Conservation (phyloP, 176 grass and related monocot genomes). For the Hsuehochloa calcarea region DNA sequence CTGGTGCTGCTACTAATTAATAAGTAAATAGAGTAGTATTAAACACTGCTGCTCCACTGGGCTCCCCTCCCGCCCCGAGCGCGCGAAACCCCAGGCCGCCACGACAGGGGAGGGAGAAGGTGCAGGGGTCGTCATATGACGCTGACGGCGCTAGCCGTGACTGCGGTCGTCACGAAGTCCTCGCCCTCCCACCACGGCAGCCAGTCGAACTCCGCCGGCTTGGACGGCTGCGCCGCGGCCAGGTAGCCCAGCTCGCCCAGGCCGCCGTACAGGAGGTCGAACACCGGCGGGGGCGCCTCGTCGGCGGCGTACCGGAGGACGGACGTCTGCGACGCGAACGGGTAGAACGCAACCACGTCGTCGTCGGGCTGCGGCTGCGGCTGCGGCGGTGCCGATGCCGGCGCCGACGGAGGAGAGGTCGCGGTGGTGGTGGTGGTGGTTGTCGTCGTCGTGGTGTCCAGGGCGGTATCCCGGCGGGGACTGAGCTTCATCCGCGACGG, state of each 20-base stretch:
- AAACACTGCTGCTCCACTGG: not conserved
- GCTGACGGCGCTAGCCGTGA: slow-evolving; percentile 39
- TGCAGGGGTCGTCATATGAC: slow-evolving; percentile 31
- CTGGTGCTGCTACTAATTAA: not conserved
- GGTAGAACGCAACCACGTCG: not conserved
- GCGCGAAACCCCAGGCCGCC: slow-evolving; percentile 12
- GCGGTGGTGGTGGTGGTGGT: not conserved
- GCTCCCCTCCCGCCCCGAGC: not conserved
- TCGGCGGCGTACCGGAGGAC: slow-evolving; percentile 31
- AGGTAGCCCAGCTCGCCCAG: slow-evolving; percentile 34
- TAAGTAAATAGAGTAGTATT: slow-evolving; percentile 22
- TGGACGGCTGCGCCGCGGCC: not conserved
- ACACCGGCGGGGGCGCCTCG: not conserved
- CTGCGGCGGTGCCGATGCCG: not conserved
- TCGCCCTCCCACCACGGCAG: slow-evolving; percentile 47
- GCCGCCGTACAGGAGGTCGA: slow-evolving; percentile 45
- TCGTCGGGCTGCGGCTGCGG: not conserved
- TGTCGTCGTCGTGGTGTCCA: not conserved
- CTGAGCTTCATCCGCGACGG: not conserved
- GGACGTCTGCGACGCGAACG: slow-evolving; percentile 46
- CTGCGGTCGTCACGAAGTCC: slow-evolving; percentile 38
- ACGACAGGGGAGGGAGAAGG: not conserved
- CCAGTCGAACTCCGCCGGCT: slow-evolving; percentile 46
- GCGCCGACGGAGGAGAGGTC: rapidly evolving
- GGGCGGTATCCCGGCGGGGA: not conserved